Percentiles rank a stretch among this genome's conserved stretches.
Conservation (phyloP, 805 yeast species). For the Barnettozyma sp. region DNA sequence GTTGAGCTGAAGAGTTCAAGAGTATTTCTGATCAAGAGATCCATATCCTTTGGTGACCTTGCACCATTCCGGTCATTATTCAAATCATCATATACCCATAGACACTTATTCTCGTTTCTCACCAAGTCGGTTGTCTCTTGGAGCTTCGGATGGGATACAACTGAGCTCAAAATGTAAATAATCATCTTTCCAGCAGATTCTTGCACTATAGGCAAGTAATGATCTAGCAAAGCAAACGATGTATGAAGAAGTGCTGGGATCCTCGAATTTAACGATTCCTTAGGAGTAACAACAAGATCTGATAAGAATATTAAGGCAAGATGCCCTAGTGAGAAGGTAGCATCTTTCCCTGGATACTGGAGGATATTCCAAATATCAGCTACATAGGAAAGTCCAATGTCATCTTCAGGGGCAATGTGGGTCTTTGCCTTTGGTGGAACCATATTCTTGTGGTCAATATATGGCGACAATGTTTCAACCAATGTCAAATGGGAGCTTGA, state of each 20-base stretch:
- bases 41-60: slow-evolving; percentile 83
- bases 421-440: slow-evolving; percentile 56
- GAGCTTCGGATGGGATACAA: slow-evolving; percentile 45
- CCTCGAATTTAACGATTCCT: slow-evolving; percentile 50
- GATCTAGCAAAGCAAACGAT: slow-evolving; percentile 76
- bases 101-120: slow-evolving; percentile 38
- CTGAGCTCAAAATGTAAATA: slow-evolving; percentile 59
- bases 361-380: slow-evolving; percentile 59
- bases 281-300: slow-evolving; percentile 64
- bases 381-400: slow-evolving; percentile 56
- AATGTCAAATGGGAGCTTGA: slow-evolving; percentile 48
- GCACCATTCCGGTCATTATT: slow-evolving; percentile 72
- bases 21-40: slow-evolving; percentile 55
- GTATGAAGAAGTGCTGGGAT: slow-evolving; percentile 75
- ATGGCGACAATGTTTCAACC: slow-evolving; percentile 57
- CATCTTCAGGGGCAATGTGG: slow-evolving; percentile 28
- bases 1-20: slow-evolving; percentile 47
- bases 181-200: slow-evolving; percentile 77
- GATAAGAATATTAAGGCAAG: slow-evolving; percentile 78
- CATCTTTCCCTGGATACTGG: slow-evolving; percentile 54
- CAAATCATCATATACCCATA: slow-evolving; percentile 88
- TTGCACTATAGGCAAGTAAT: slow-evolving; percentile 75
- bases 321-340: slow-evolving; percentile 83
- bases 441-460: slow-evolving; percentile 81
- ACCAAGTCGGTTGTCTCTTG: slow-evolving; percentile 51